These are phyloP conservation scores for Diaporthe batatas DNA, from an alignment of 2,329 filamentous ascomycete genomes.

Conservation along the genomic window DNA sequence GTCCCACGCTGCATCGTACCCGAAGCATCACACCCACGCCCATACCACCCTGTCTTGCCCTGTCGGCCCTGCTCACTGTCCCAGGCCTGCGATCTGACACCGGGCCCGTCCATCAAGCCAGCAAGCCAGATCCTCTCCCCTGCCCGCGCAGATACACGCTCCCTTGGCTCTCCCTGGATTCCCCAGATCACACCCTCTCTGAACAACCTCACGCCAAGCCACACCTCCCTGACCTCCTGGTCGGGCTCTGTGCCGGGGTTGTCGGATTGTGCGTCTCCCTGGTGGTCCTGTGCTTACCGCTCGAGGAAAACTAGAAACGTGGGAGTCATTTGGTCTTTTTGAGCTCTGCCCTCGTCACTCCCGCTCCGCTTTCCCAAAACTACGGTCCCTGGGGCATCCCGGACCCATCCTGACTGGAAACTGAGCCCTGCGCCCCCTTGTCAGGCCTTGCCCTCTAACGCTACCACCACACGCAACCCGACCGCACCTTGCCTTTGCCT, in stretches of 20 bases:
- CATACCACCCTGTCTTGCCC: background rate
- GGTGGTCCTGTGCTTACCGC: slow-evolving; percentile 22
- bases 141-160: slow-evolving; percentile 24
- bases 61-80: slow-evolving; percentile 6
- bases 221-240: background rate
- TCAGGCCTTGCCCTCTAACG: slow-evolving; percentile 30
- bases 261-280: slow-evolving; percentile 6
- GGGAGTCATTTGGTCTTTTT: slow-evolving; percentile 32
- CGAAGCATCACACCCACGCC: slow-evolving; percentile 16
- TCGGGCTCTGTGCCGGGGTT: slow-evolving; percentile 20
- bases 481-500: slow-evolving; percentile 1
- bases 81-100: slow-evolving; percentile 39
- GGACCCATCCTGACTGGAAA: slow-evolving; percentile 41
- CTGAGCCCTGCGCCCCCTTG: slow-evolving; percentile 40
- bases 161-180: background rate
- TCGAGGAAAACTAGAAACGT: slow-evolving; percentile 31
- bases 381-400: slow-evolving; percentile 39
- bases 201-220: background rate
- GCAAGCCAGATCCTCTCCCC: slow-evolving; percentile 34
- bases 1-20: slow-evolving; percentile 28
- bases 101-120: slow-evolving; percentile 37
- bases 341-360: slow-evolving; percentile 19
- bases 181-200: slow-evolving; percentile 2
- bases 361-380: slow-evolving; percentile 41
- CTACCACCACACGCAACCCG: slow-evolving; percentile 28